A percentile compares a stretch with the other conserved stretches of the same genome.
phyloP scores from a whole-genome alignment of 345 rosid genomes.

The Populus euphratica region DNA sequence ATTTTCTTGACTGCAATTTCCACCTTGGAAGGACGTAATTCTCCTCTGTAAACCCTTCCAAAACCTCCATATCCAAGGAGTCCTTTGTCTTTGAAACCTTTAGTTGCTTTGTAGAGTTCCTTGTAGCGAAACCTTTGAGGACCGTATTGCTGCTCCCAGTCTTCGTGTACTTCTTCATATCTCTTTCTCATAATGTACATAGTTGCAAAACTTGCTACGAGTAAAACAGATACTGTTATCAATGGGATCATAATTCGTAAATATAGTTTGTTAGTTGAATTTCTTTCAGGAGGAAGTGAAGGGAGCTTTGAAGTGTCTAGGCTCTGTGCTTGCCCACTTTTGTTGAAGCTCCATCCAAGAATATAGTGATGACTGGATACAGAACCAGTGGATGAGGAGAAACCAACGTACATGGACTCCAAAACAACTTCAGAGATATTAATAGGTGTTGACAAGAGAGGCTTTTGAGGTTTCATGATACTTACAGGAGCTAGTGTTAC shows the following conservation, averaged over 20 bases:
- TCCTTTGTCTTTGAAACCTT: constrained; percentile 15
- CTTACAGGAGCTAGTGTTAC: constrained; percentile 16
- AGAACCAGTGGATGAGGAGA: constrained; percentile 23
- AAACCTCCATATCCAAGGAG: constrained; percentile 19
- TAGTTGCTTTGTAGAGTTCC: constrained; percentile 17
- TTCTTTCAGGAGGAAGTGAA: constrained; percentile 7
- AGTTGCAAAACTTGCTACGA: not conserved
- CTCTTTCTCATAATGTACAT: constrained; percentile 6
- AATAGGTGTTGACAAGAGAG: constrained; percentile 5
- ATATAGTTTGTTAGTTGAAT: not conserved
- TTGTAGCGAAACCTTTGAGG: constrained; percentile 19
- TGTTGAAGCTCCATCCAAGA: constrained; percentile 23
- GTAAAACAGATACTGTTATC: not conserved
- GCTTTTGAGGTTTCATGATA: constrained; percentile 2
- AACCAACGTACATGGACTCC: constrained; percentile 20
- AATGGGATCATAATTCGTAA: not conserved
- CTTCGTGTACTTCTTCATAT: constrained; percentile 17
- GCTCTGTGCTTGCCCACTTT: constrained; percentile 11
- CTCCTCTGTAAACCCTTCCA: constrained; percentile 22
- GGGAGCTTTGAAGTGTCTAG: constrained; percentile 14
- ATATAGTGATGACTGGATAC: constrained; percentile 15
- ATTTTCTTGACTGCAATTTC: constrained; percentile 19
- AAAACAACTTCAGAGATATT: not conserved
- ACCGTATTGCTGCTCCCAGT: constrained; percentile 23
- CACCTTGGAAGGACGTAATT: constrained; percentile 5